Base-by-base conservation (phyloP, 495 filamentous ascomycete genomes). In the Annulohypoxylon maeteangense region DNA sequence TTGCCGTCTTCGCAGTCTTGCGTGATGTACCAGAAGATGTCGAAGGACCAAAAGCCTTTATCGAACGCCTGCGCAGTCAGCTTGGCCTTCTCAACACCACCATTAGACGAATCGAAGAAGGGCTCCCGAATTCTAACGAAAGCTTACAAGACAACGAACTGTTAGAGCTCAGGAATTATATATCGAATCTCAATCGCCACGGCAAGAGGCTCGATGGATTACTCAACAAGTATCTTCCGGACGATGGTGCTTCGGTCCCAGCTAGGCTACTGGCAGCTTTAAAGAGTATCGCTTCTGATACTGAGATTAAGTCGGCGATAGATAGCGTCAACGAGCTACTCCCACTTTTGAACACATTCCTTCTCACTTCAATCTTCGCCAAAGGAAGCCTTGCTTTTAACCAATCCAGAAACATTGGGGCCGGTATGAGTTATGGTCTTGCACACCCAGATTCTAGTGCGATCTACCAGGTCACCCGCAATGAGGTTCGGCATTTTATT, bases 81-180 rank as follows among this genome's bases (percentile, higher is more conserved):
- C 54, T 57, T 40, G 34, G 54, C 54, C 54, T 57, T 57, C 54
- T 57, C 34, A 57, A 25, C 12, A 42, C 16, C 34, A 25, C 54
- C 34, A 40, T 25, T 8, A 36, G 32, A 16, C 32, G 54, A 11
- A 57, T 57, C 32, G 18, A 57, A n/a, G 34, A 42, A 38, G 34
- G 54, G 10, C 54, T 57, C 12, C 0, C 7, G 20, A 27, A 18
- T 7, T 40, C 20, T 12, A 14, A 27, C 5, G 20, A 57, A 25
- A 20, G 16, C 20, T 40, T 57, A 1, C 32, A n/a, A 40, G 54
- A 40, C 2, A 25, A 57, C 7, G 54, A 57, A 40, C 18, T 57
- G 2, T 20, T 27, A 5, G 11, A 38, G 1, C 20, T 57, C 2
- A n/a, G 54, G 3, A 40, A n/a, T 27, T 57, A 57, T 27, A 40